These are phyloP conservation scores for Calocera cornea DNA, from an alignment of 768 basidiomycete genomes.

Conservation along the genomic window DNA sequence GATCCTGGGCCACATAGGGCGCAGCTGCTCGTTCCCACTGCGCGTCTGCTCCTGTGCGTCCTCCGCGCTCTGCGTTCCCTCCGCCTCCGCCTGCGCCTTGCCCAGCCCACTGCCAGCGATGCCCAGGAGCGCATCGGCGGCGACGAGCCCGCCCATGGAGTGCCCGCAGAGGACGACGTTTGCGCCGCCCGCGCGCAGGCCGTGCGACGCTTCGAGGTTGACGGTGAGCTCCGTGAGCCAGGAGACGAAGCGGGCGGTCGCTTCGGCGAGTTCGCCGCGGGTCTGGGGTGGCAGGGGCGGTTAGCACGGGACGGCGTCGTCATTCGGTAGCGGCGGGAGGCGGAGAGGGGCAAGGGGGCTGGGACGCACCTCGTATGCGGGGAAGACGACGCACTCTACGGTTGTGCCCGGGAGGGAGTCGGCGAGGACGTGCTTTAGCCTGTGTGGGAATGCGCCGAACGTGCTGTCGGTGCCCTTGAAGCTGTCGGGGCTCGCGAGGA, in stretches of 20 bases:
- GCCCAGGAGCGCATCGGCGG: neutral
- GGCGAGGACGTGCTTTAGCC: constrained; percentile 61
- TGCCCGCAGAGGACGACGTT: constrained; percentile 84
- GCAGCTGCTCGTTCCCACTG: neutral
- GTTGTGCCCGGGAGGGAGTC: constrained; percentile 42
- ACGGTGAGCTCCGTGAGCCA: constrained; percentile 86
- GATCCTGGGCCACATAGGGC: constrained; percentile 74
- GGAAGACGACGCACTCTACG: constrained; percentile 72
- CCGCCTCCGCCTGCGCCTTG: neutral
- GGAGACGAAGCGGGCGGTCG: constrained; percentile 58
- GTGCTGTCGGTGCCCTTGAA: constrained; percentile 30
- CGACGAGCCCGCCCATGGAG: constrained; percentile 9
- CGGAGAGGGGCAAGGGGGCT: neutral
- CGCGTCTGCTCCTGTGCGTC: neutral
- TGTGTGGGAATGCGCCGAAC: constrained; percentile 49
- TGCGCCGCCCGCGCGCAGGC: constrained; percentile 44
- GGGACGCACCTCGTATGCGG: constrained; percentile 63
- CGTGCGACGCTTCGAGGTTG: constrained; percentile 65
- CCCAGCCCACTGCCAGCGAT: neutral
- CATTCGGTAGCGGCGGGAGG: no score
- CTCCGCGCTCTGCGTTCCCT: neutral
- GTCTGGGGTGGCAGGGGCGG: neutral
- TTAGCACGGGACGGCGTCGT: no score
- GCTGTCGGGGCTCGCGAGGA: no score
- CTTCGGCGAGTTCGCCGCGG: constrained; percentile 2